Conservation (phyloP, 352 stramenopile species). For the Phytophthora cactorum region DNA sequence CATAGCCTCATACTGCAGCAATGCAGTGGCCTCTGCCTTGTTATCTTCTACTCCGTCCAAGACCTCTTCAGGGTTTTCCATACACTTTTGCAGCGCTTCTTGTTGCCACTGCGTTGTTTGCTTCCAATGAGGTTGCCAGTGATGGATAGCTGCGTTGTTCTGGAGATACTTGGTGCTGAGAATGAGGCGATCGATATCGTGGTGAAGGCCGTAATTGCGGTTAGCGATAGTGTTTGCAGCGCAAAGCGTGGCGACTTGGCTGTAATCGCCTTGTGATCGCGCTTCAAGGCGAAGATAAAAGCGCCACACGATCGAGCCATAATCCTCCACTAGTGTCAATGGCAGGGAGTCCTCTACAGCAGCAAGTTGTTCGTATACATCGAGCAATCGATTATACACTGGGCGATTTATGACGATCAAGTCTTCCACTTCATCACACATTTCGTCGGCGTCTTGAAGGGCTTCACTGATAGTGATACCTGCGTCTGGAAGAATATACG, state of each 20-base stretch:
- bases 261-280: not conserved
- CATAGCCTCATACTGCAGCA: not conserved
- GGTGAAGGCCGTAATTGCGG: constrained; percentile 15
- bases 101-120: not conserved
- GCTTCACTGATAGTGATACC: not conserved
- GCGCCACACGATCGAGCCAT: not conserved
- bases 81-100: not conserved
- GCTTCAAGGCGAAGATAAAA: constrained; percentile 1
- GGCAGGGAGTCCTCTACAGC: not conserved
- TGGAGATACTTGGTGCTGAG: not conserved
- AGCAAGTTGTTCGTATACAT: constrained; percentile 1
- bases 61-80: constrained; percentile 1
- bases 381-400: not conserved
- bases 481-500: not conserved
- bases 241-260: constrained; percentile 5
- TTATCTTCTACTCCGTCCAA: not conserved
- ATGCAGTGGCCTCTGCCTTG: not conserved
- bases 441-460: not conserved
- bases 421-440: not conserved
- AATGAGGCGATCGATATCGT: constrained; percentile 21
- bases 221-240: constrained; percentile 9
- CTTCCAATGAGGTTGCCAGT: constrained; percentile 7
- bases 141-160: constrained; percentile 1
- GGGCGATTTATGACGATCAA: not conserved
- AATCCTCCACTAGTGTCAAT: constrained; percentile 3